These are phyloP conservation scores for Moniliophthora roreri DNA, from an alignment of 1,284 basidiomycete species.

Conservation along the genomic window DNA sequence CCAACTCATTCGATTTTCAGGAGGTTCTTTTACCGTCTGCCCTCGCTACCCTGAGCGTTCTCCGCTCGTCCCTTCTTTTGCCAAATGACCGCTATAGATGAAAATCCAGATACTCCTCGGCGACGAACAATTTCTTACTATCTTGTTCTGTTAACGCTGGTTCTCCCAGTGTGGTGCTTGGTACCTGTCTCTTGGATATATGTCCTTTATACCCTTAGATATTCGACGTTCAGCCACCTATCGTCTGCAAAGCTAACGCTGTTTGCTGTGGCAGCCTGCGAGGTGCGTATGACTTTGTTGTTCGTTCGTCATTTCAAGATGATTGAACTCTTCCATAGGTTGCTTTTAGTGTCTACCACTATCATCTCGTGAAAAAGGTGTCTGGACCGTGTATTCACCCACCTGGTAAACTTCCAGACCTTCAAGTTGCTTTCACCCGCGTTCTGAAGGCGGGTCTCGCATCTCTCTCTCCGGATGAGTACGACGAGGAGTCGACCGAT, in stretches of 20 bases:
- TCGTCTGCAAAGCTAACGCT: conserved; percentile 34
- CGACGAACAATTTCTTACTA: conserved; percentile 54
- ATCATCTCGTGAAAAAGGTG: conserved; percentile 53
- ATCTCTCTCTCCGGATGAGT: conserved; percentile 47
- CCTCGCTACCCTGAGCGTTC: conserved; percentile 1
- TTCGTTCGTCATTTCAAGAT: not conserved
- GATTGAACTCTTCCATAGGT: conserved; percentile 43
- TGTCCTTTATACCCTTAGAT: conserved; percentile 53
- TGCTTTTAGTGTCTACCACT: conserved; percentile 77
- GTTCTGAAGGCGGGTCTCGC: conserved; percentile 65
- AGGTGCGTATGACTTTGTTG: conserved; percentile 40
- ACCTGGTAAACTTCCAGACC: conserved; percentile 49
- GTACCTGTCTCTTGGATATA: conserved; percentile 73
- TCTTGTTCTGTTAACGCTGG: conserved; percentile 52
- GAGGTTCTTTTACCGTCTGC: not conserved
- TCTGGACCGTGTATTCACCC: conserved; percentile 48
- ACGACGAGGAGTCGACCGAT: conserved; percentile 56
- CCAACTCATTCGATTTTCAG: conserved; percentile 5
- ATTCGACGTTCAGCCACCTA: conserved; percentile 43
- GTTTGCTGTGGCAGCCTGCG: conserved; percentile 54
- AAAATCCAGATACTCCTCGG: conserved; percentile 34
- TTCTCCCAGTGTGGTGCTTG: conserved; percentile 71
- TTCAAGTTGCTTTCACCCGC: conserved; percentile 51
- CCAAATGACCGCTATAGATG: conserved; percentile 29
- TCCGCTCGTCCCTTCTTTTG: conserved; percentile 16